A percentile compares a stretch with the other conserved stretches of the same genome.
phyloP scores from a whole-genome alignment of 75 land plant species.

The Selaginella tamariscina region DNA sequence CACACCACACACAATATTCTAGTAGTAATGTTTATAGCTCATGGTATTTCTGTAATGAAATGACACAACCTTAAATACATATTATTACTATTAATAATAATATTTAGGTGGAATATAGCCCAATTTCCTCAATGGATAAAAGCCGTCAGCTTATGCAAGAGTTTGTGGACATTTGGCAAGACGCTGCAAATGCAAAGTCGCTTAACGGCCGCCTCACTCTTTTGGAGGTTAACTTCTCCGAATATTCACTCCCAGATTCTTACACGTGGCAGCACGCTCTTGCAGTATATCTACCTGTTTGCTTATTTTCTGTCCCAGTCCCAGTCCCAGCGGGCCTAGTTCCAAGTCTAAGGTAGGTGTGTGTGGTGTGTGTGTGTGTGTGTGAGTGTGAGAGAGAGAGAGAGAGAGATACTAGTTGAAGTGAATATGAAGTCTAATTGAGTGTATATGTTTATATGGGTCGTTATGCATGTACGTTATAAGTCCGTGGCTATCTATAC shows the following conservation, averaged over 20 bases:
- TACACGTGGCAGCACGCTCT: constrained; percentile 83
- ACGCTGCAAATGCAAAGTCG: constrained; percentile 43
- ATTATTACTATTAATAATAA: neutral
- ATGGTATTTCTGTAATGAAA: neutral
- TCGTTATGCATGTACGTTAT: no score
- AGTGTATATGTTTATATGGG: no score
- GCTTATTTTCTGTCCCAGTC: constrained; percentile 46
- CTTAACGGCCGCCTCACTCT: constrained; percentile 54
- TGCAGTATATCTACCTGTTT: constrained; percentile 66
- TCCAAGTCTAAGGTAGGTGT: no score
- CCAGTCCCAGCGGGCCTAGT: no score
- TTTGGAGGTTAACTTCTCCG: constrained; percentile 53
- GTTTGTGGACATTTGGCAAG: constrained; percentile 74
- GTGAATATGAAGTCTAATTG: no score
- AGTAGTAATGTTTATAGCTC: neutral
- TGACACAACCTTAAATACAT: neutral
- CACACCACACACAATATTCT: neutral
- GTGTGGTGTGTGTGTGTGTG: no score
- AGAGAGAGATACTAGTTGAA: no score
- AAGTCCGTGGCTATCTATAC: no score
- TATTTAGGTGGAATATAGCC: constrained; percentile 74
- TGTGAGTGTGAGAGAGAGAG: no score
- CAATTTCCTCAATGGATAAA: constrained; percentile 75
- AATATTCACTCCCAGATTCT: constrained; percentile 56
- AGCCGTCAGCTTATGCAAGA: constrained; percentile 57